These are phyloP conservation scores for Carex kokanica DNA, from an alignment of 176 grass and related monocot genomes.

Conservation along the genomic window DNA sequence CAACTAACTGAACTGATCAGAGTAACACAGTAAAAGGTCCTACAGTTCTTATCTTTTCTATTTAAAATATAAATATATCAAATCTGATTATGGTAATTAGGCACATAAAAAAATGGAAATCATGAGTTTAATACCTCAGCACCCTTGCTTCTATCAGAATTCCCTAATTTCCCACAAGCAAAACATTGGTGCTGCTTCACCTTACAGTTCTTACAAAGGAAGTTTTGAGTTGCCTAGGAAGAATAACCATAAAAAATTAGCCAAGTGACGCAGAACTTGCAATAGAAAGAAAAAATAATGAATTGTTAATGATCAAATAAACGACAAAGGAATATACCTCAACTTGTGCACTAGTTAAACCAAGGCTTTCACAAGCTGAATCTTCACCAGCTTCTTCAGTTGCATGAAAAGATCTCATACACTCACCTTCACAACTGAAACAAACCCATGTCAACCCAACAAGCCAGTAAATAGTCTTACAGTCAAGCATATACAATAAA, in stretches of 20 bases:
- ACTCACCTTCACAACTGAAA: constrained; percentile 86
- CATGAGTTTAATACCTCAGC: constrained; percentile 55
- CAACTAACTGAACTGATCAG: constrained; percentile 2
- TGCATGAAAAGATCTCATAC: constrained; percentile 96
- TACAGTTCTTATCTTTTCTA: background rate
- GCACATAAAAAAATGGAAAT: background rate
- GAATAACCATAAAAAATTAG: constrained; percentile 16
- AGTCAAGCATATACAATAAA: background rate
- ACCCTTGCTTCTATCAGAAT: constrained; percentile 56
- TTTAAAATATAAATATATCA: constrained; percentile 10
- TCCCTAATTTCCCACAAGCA: constrained; percentile 66
- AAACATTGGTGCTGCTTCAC: constrained; percentile 89
- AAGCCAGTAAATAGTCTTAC: constrained; percentile 17
- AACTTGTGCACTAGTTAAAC: constrained; percentile 51
- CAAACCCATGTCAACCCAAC: constrained; percentile 14
- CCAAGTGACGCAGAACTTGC: background rate
- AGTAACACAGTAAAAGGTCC: background rate
- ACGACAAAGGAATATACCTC: constrained; percentile 42
- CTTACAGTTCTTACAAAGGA: constrained; percentile 76
- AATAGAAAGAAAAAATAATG: constrained; percentile 22
- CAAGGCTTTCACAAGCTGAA: constrained; percentile 62
- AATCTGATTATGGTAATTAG: background rate
- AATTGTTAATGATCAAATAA: constrained; percentile 28
- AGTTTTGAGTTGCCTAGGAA: constrained; percentile 69
- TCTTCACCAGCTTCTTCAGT: constrained; percentile 54